Conservation (phyloP, 169 alveolate genomes). For the Plasmodium chabaudi region DNA sequence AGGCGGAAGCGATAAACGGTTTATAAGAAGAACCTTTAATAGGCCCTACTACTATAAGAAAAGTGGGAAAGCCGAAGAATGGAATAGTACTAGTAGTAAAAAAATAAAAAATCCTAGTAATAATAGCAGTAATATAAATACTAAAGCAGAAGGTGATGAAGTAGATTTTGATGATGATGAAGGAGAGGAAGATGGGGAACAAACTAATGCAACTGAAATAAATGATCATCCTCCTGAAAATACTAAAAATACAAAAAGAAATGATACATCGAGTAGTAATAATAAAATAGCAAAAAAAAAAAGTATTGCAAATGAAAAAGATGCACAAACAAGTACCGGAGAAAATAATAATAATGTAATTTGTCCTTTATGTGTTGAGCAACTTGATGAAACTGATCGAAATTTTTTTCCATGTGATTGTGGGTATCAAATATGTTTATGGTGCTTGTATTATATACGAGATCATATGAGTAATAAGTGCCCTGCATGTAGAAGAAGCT, state of each 20-base stretch:
- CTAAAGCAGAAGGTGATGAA: slow-evolving; percentile 16
- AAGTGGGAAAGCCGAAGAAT: slow-evolving; percentile 33
- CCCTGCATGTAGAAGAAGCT: slow-evolving; percentile 93
- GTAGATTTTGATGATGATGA: slow-evolving; percentile 16
- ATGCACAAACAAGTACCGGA: not conserved
- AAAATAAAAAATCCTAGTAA: slow-evolving; percentile 15
- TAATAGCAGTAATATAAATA: slow-evolving; percentile 5
- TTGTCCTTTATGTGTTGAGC: slow-evolving; percentile 93
- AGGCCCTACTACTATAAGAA: slow-evolving; percentile 51
- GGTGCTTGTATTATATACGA: slow-evolving; percentile 93
- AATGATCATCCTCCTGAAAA: not conserved
- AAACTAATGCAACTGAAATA: not conserved
- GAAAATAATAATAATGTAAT: slow-evolving; percentile 34
- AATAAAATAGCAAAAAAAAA: slow-evolving; percentile 11
- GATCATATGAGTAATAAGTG: slow-evolving; percentile 91
- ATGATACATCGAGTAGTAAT: not conserved
- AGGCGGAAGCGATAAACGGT: slow-evolving; percentile 34
- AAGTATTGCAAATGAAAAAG: not conserved
- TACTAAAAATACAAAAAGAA: not conserved
- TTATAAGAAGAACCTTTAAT: slow-evolving; percentile 23
- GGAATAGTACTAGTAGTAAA: not conserved
- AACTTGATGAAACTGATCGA: slow-evolving; percentile 92
- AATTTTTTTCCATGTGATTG: slow-evolving; percentile 92
- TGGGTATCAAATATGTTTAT: slow-evolving; percentile 93
- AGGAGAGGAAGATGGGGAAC: slow-evolving; percentile 2